These are phyloP conservation scores for Nelumbo lutea DNA, from an alignment of 164 flowering plant genomes.

Conservation along the genomic window DNA sequence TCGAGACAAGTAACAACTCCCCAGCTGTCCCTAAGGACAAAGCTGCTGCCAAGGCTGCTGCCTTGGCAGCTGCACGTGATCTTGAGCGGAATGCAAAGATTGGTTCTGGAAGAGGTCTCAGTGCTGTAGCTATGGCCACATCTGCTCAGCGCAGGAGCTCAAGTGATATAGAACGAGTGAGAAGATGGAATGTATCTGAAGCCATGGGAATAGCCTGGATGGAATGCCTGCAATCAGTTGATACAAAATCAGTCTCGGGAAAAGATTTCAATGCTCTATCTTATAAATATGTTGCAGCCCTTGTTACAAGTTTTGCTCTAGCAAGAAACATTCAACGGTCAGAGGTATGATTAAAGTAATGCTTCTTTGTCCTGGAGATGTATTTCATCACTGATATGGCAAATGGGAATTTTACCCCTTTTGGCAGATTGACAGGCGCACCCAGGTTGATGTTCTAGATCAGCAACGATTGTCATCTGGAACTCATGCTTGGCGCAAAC, in stretches of 20 bases:
- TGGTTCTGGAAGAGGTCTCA: constrained; percentile 99
- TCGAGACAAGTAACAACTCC: constrained; percentile 47
- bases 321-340: constrained; percentile 94
- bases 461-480: constrained; percentile 57
- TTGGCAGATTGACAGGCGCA: constrained; percentile 80
- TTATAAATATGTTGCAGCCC: constrained; percentile 87
- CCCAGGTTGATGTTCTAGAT: constrained; percentile 63
- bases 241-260: constrained; percentile 79
- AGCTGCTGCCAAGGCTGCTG: constrained; percentile 98
- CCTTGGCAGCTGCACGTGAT: constrained; percentile 99
- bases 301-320: constrained; percentile 93
- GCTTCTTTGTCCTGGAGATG: constrained; percentile 1
- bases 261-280: constrained; percentile 88
- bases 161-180: constrained; percentile 81
- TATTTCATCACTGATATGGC: not conserved
- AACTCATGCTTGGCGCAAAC: constrained; percentile 87
- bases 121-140: constrained; percentile 99
- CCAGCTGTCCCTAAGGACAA: constrained; percentile 70
- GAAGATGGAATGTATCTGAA: constrained; percentile 86
- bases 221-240: constrained; percentile 92
- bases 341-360: constrained; percentile 50
- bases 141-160: constrained; percentile 83
- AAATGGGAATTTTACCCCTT: constrained; percentile 1
- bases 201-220: constrained; percentile 99
- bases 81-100: constrained; percentile 95